These are phyloP conservation scores for Berkeleyomyces rouxiae DNA, from an alignment of 2,329 filamentous ascomycete species.

Conservation along the genomic window DNA sequence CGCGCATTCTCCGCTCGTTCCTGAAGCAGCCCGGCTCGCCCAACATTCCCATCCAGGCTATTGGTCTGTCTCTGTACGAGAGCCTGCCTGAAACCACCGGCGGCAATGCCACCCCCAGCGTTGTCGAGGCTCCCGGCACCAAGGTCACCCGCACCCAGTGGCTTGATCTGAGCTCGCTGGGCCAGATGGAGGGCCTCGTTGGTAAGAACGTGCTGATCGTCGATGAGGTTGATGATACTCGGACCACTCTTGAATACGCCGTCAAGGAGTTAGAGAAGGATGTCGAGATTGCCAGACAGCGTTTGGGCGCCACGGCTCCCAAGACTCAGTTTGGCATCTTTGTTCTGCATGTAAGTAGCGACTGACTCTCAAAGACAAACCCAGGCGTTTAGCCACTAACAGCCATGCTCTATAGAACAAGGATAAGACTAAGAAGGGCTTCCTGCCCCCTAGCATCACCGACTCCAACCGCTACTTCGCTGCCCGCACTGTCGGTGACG, in stretches of 20 bases:
- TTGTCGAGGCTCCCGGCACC: constrained; percentile 62
- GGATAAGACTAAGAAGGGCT: constrained; percentile 89
- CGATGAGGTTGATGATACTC: constrained; percentile 89
- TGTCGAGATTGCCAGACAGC: constrained; percentile 62
- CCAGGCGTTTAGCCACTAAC: not conserved
- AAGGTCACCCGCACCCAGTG: constrained; percentile 97
- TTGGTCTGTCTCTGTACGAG: constrained; percentile 95
- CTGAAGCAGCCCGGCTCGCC: constrained; percentile 71
- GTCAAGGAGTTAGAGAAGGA: constrained; percentile 91
- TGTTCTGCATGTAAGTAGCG: constrained; percentile 63
- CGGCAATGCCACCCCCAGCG: constrained; percentile 26
- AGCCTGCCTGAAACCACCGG: constrained; percentile 44
- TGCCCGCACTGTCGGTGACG: constrained; percentile 74
- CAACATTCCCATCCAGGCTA: constrained; percentile 98
- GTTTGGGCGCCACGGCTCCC: constrained; percentile 44
- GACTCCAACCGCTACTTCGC: constrained; percentile 60
- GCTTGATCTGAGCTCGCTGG: constrained; percentile 74
- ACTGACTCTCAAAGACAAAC: constrained; percentile 10
- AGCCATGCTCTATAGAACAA: constrained; percentile 53
- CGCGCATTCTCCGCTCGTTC: constrained; percentile 92
- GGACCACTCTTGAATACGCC: constrained; percentile 86
- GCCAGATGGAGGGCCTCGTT: constrained; percentile 73
- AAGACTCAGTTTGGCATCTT: constrained; percentile 88
- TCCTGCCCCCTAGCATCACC: constrained; percentile 63
- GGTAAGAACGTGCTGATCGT: constrained; percentile 87